phyloP scores from a whole-genome alignment of 2,329 filamentous ascomycete genomes.

The Phyllosticta citribraziliensis region DNA sequence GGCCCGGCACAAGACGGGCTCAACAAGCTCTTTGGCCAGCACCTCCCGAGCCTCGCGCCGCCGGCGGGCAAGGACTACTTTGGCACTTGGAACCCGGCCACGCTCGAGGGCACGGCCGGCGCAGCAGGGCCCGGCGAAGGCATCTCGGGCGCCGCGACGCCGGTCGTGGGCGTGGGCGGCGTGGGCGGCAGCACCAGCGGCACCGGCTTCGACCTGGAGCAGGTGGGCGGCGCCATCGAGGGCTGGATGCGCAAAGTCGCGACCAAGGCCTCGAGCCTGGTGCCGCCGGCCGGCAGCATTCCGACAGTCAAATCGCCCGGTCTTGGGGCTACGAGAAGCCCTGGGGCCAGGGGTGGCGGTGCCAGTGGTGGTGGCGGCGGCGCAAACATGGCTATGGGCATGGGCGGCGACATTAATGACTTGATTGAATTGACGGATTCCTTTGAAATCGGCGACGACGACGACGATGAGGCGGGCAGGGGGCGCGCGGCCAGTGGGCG shows the following conservation, averaged over 20 bases:
- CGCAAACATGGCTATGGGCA: background rate
- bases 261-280: conserved; percentile 39
- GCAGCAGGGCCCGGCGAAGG: conserved; percentile 13
- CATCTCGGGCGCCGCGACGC: conserved; percentile 19
- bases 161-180: conserved; percentile 10
- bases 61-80: conserved; percentile 47
- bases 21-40: conserved; percentile 74
- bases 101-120: conserved; percentile 12
- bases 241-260: conserved; percentile 83
- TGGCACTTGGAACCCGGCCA: conserved; percentile 28
- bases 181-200: conserved; percentile 12
- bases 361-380: background rate
- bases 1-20: conserved; percentile 78
- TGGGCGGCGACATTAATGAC: conserved; percentile 45
- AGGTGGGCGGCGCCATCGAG: conserved; percentile 79
- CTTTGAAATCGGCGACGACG: conserved; percentile 25
- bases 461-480: conserved; percentile 12
- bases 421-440: conserved; percentile 58
- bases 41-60: conserved; percentile 64
- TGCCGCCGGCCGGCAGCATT: conserved; percentile 1
- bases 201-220: conserved; percentile 52
- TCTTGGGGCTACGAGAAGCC: background rate
- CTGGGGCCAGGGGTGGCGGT: background rate
- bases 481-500: background rate
- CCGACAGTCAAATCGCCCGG: background rate